A percentile compares a stretch with the other conserved stretches of the same genome.
Evolutionary conservation across 176 grass and related monocot species (phyloP).

Genomic region (Oryza australiensis): DNA sequence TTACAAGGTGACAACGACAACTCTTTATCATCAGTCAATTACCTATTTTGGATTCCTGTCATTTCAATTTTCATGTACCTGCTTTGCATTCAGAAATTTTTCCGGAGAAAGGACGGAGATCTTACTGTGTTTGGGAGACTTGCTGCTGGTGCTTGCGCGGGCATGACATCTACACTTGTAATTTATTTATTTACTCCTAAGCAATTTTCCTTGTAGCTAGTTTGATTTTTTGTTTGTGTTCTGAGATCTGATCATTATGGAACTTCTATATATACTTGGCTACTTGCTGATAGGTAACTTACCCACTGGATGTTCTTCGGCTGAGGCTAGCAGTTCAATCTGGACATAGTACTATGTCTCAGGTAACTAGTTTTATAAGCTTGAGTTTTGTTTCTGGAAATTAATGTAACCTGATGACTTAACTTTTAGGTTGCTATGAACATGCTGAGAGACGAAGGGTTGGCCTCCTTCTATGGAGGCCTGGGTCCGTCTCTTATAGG

Average conservation of each 20-base stretch:
- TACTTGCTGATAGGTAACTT: slow-evolving; percentile 76
- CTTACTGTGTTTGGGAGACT: slow-evolving; percentile 89
- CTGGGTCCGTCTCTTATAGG: slow-evolving; percentile 92
- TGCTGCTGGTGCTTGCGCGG: slow-evolving; percentile 94
- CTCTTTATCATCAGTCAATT: not conserved
- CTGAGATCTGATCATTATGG: not conserved
- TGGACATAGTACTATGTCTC: slow-evolving; percentile 83
- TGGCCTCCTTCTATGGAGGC: slow-evolving; percentile 87
- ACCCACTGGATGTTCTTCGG: slow-evolving; percentile 93
- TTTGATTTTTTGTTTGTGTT: not conserved
- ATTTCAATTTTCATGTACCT: slow-evolving; percentile 22
- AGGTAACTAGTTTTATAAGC: slow-evolving; percentile 50
- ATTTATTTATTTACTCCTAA: slow-evolving; percentile 47
- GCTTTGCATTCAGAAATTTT: slow-evolving; percentile 64
- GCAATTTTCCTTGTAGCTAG: not conserved
- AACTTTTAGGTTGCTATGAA: slow-evolving; percentile 85
- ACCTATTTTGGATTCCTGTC: not conserved
- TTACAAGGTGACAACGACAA: slow-evolving; percentile 72
- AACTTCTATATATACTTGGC: slow-evolving; percentile 36
- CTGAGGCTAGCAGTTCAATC: slow-evolving; percentile 96
- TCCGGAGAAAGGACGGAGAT: slow-evolving; percentile 82
- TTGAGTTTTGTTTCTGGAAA: slow-evolving; percentile 12
- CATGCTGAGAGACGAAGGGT: slow-evolving; percentile 92
- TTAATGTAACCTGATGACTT: slow-evolving; percentile 34
- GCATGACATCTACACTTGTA: slow-evolving; percentile 99